Evolutionary conservation across 495 filamentous ascomycete genomes (phyloP).

Genomic region (Evansstolkia leycettana): DNA sequence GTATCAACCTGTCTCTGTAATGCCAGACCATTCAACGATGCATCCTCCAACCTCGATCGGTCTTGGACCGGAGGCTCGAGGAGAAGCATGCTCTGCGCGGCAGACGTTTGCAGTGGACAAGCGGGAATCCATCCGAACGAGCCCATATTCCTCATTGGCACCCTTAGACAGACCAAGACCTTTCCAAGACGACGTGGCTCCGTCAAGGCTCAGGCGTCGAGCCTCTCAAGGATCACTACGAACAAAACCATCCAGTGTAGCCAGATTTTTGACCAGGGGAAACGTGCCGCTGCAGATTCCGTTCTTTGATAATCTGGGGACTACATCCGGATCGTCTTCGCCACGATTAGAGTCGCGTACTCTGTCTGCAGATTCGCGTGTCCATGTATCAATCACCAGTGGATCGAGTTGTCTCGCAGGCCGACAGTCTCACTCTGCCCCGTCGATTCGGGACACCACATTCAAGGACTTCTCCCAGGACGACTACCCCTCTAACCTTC

Average conservation of each 20-base stretch:
- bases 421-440: slow-evolving; percentile 12
- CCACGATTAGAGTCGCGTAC: slow-evolving; percentile 17
- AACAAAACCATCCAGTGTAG: slow-evolving; percentile 26
- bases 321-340: slow-evolving; percentile 12
- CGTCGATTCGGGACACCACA: slow-evolving; percentile 14
- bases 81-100: slow-evolving; percentile 4
- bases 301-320: slow-evolving; percentile 27
- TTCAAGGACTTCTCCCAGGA: slow-evolving; percentile 5
- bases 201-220: slow-evolving; percentile 19
- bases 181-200: no score
- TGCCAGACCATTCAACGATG: slow-evolving; percentile 20
- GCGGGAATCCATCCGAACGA: slow-evolving; percentile 7
- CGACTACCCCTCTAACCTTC: slow-evolving; percentile 26
- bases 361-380: slow-evolving; percentile 25
- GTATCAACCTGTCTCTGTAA: slow-evolving; percentile 15
- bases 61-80: slow-evolving; percentile 6
- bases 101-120: slow-evolving; percentile 5
- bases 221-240: slow-evolving; percentile 30
- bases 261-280: slow-evolving; percentile 28
- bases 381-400: slow-evolving; percentile 23
- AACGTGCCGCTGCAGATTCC: slow-evolving; percentile 27
- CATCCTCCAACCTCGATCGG: slow-evolving; percentile 10
- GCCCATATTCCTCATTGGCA: slow-evolving; percentile 3
- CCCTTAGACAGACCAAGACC: no score
- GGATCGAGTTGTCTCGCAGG: slow-evolving; percentile 24